Conservation (phyloP, 768 basidiomycete species). For the Sutorius australiensis region DNA sequence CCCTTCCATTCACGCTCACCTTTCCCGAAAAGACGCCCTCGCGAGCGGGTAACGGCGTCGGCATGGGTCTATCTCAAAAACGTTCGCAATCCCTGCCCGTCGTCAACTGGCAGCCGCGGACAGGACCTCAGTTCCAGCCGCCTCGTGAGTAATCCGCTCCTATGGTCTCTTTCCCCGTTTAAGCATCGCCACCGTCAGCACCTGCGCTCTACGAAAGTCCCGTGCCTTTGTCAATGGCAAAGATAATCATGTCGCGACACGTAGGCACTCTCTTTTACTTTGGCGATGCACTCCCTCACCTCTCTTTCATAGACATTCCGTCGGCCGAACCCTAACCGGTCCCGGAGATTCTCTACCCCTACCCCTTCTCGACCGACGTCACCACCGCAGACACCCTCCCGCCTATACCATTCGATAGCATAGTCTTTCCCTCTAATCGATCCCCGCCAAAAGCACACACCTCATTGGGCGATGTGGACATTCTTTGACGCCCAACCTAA, state of each 20-base stretch:
- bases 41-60: constrained; percentile 7
- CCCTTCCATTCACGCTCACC: constrained; percentile 26
- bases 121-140: constrained; percentile 28
- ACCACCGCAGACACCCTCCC: constrained; percentile 34
- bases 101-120: constrained; percentile 20
- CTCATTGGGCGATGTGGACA: constrained; percentile 10
- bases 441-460: constrained; percentile 15
- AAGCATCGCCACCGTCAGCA: constrained; percentile 25
- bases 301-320: constrained; percentile 29
- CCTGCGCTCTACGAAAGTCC: constrained; percentile 42
- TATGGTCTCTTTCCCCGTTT: neutral
- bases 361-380: constrained; percentile 19
- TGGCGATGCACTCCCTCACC: neutral
- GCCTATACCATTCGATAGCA: constrained; percentile 34
- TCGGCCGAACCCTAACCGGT: constrained; percentile 27
- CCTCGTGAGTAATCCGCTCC: constrained; percentile 25
- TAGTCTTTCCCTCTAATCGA: constrained; percentile 20
- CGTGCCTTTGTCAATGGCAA: constrained; percentile 47
- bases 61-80: constrained; percentile 7
- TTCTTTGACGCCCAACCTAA: constrained; percentile 16
- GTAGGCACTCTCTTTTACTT: constrained; percentile 28
- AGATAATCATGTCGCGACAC: constrained; percentile 52
- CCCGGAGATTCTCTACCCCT: constrained; percentile 22
- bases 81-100: constrained; percentile 16
- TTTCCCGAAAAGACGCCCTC: constrained; percentile 20